A percentile compares a stretch with the other conserved stretches of the same genome.
phyloP scores from a whole-genome alignment of 768 basidiomycete genomes.

The Suillus subalutaceus region DNA sequence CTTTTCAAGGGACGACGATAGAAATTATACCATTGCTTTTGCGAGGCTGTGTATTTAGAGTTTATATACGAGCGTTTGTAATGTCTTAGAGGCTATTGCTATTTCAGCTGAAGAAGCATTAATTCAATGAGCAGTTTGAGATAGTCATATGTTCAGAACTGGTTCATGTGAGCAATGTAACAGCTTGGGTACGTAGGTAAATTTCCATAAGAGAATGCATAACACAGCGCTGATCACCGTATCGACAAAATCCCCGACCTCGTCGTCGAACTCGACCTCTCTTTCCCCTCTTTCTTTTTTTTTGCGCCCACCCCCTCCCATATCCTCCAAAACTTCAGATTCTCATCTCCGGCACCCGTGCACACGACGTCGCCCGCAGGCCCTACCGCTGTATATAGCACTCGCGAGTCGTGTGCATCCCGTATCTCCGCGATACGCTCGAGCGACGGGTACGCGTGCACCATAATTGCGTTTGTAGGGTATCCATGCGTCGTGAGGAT shows the following conservation, averaged over 20 bases:
- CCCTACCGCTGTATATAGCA: conserved; percentile 81
- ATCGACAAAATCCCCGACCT: conserved; percentile 38
- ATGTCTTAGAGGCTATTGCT: not conserved
- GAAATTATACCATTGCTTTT: not conserved
- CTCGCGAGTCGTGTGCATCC: conserved; percentile 91
- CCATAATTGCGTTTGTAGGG: conserved; percentile 82
- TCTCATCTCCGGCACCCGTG: conserved; percentile 94
- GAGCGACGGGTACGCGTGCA: conserved; percentile 76
- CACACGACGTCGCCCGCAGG: conserved; percentile 92
- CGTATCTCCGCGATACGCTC: conserved; percentile 79
- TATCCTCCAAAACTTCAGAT: conserved; percentile 93
- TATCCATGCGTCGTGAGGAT: conserved; percentile 93
- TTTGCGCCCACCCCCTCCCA: conserved; percentile 63
- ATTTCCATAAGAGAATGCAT: not conserved
- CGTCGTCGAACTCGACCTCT: conserved; percentile 29
- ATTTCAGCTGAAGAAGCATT: not conserved
- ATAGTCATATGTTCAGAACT: not conserved
- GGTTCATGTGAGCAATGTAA: not conserved
- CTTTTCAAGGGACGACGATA: conserved; percentile 1
- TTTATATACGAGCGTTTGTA: not conserved
- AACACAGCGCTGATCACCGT: conserved; percentile 27
- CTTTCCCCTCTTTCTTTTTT: conserved; percentile 37
- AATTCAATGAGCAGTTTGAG: not conserved
- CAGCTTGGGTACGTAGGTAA: not conserved
- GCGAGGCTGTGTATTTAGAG: not conserved